Evolutionary conservation across 2,329 filamentous ascomycete genomes (phyloP), one percentile per base, ranked within the genome.

Genomic region (Trichophyton rubrum): DNA sequence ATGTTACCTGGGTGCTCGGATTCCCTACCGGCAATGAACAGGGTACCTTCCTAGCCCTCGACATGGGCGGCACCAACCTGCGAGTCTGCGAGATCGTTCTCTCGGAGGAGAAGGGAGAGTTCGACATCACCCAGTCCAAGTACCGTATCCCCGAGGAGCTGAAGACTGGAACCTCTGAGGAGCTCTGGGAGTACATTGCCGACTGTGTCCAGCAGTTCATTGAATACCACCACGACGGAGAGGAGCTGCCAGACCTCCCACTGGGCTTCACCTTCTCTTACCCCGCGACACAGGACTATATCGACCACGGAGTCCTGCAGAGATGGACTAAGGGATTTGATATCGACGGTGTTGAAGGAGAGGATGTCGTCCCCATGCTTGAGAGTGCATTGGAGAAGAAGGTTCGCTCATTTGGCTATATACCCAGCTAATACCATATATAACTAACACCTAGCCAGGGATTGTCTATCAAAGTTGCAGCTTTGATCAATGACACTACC

Each of bases 301-400:
- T 96, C 69, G 90, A 96, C 67, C 89, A 95, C 73, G 92, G 91
- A 67, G 82, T 96, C 43, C 81, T 96, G 61, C 91, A 96, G 75
- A 85, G 90, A 67, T 97, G 92, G 92, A 96, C 92, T 67, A 97
- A 97, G 79, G 92, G 92, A 2, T 96, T 96, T 70, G 91, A 96
- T 71, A 95, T 97, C 73, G 82, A 85, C 27, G 91, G 90, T 43
- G 90, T 96, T 51, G 91, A 96, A 78, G 91, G 91, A 59, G 69
- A 92, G 56, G 92, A 97, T 69, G 88, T 96, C 30, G 90, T 95
- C 8, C 89, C 89, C 57, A 88, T 92, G 77, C 86, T 97, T 61
- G 88, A 95, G 75, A 82, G 81, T 59, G 89, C 90, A 22, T 77
- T 96, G 62, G 79, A 81, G 62, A 85, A 85, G 72, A 79, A 84